Evolutionary conservation across 768 basidiomycete genomes (phyloP).

Genomic region (Paxillus ammoniavirescens): DNA sequence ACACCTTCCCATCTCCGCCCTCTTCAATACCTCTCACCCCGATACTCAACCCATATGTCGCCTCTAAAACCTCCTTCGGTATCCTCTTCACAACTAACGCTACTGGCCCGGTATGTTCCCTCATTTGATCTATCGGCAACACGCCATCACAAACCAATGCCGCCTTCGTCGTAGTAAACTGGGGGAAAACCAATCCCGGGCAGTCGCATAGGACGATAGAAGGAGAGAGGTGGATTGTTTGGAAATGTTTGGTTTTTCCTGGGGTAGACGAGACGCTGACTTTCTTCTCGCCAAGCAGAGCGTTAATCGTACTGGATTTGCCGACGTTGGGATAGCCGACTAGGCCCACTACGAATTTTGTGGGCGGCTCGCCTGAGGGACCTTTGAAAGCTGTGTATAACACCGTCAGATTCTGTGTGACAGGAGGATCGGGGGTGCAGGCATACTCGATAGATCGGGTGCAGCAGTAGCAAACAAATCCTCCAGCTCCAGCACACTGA

Average conservation of each 20-base stretch:
- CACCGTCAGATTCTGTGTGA: conserved; percentile 1
- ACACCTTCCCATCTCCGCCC: conserved; percentile 74
- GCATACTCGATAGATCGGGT: conserved; percentile 66
- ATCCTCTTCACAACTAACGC: conserved; percentile 76
- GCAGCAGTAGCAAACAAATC: conserved; percentile 71
- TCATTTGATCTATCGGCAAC: conserved; percentile 94
- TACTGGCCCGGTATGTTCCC: conserved; percentile 86
- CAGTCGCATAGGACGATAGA: conserved; percentile 91
- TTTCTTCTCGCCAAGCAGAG: conserved; percentile 92
- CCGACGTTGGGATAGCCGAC: conserved; percentile 99
- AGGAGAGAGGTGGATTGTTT: conserved; percentile 92
- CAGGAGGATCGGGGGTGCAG: conserved; percentile 10
- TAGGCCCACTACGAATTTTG: conserved; percentile 78
- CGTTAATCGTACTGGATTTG: conserved; percentile 97
- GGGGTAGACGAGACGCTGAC: conserved; percentile 98
- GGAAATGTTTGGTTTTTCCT: conserved; percentile 99
- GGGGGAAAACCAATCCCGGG: conserved; percentile 96
- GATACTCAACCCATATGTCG: conserved; percentile 83
- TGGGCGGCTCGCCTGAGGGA: conserved; percentile 51
- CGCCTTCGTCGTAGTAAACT: conserved; percentile 96
- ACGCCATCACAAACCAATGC: conserved; percentile 97
- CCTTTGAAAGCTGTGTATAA: conserved; percentile 58
- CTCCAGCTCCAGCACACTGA: conserved; percentile 87
- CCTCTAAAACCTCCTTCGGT: conserved; percentile 82
- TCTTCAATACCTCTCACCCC: conserved; percentile 66